Evolutionary conservation across 1,284 basidiomycete genomes (phyloP).

Genomic region (Pyrrhoderma lamaoense): DNA sequence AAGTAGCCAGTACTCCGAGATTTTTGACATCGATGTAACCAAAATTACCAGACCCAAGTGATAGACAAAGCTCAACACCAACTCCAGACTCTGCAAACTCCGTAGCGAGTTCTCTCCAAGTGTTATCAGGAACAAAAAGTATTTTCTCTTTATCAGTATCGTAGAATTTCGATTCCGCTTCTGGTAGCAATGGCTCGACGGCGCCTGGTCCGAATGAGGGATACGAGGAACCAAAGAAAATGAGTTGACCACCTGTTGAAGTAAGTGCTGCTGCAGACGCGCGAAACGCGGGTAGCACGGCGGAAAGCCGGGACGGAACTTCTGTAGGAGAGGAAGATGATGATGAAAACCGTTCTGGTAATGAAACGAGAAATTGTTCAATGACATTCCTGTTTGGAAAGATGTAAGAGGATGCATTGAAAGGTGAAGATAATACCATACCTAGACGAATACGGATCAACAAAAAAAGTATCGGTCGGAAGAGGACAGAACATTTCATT

Average conservation of each 20-base stretch:
- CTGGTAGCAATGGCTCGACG: slow-evolving; percentile 47
- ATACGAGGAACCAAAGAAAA: slow-evolving; percentile 75
- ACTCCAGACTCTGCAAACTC: slow-evolving; percentile 88
- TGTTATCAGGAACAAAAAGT: slow-evolving; percentile 71
- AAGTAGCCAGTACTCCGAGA: slow-evolving; percentile 22
- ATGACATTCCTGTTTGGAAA: slow-evolving; percentile 41
- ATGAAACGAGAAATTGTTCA: slow-evolving; percentile 53
- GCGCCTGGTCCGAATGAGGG: slow-evolving; percentile 78
- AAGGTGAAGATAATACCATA: slow-evolving; percentile 25
- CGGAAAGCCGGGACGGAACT: slow-evolving; percentile 42
- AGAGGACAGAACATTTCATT: slow-evolving; percentile 89
- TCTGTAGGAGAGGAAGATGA: slow-evolving; percentile 21
- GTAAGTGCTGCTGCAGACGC: slow-evolving; percentile 72
- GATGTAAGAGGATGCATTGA: neutral
- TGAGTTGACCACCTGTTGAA: slow-evolving; percentile 78
- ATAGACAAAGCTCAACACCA: slow-evolving; percentile 46
- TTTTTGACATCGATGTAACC: neutral
- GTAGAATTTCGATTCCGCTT: slow-evolving; percentile 71
- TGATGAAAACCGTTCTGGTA: slow-evolving; percentile 62
- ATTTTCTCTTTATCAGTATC: slow-evolving; percentile 86
- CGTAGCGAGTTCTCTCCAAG: slow-evolving; percentile 80
- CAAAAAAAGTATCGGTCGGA: slow-evolving; percentile 63
- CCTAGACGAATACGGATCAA: slow-evolving; percentile 68
- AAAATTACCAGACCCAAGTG: slow-evolving; percentile 2
- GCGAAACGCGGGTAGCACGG: slow-evolving; percentile 75